phyloP scores from a whole-genome alignment of 1,284 basidiomycete genomes.

The Amylostereum chailletii region DNA sequence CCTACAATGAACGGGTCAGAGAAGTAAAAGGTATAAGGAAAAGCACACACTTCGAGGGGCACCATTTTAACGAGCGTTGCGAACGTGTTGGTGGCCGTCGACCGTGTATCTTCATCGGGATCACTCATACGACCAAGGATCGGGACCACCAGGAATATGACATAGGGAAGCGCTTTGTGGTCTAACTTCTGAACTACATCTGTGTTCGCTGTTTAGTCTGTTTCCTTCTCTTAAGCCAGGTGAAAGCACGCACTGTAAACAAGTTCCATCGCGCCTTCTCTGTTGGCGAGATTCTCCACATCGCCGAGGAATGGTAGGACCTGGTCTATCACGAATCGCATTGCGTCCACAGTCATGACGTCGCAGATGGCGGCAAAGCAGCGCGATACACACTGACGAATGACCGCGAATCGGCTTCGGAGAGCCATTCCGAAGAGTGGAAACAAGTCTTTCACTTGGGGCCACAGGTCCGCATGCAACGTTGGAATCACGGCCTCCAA shows the following conservation, averaged over 20 bases:
- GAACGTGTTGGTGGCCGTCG: conserved; percentile 94
- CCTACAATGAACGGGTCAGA: conserved; percentile 34
- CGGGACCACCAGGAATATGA: conserved; percentile 95
- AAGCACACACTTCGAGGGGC: conserved; percentile 74
- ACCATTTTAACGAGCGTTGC: conserved; percentile 99
- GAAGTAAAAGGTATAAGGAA: background rate
- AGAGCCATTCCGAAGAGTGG: conserved; percentile 72
- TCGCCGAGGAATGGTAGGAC: conserved; percentile 86
- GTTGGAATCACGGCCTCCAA: conserved; percentile 77
- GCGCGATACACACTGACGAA: conserved; percentile 81
- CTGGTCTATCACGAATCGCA: conserved; percentile 83
- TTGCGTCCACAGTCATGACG: conserved; percentile 77
- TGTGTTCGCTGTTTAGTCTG: conserved; percentile 22
- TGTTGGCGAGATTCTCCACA: conserved; percentile 64
- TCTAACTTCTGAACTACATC: conserved; percentile 91
- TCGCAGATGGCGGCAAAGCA: conserved; percentile 86
- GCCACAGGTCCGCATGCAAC: conserved; percentile 65
- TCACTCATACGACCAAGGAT: conserved; percentile 98
- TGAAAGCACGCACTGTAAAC: conserved; percentile 68
- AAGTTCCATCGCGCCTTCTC: conserved; percentile 88
- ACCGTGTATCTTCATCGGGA: conserved; percentile 82
- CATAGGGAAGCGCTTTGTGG: conserved; percentile 92
- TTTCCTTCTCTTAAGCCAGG: background rate
- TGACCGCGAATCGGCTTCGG: conserved; percentile 80
- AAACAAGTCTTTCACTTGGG: conserved; percentile 65